These are phyloP conservation scores for Sarocladium brachiariae DNA, from an alignment of 2,329 filamentous ascomycete species.

Conservation along the genomic window DNA sequence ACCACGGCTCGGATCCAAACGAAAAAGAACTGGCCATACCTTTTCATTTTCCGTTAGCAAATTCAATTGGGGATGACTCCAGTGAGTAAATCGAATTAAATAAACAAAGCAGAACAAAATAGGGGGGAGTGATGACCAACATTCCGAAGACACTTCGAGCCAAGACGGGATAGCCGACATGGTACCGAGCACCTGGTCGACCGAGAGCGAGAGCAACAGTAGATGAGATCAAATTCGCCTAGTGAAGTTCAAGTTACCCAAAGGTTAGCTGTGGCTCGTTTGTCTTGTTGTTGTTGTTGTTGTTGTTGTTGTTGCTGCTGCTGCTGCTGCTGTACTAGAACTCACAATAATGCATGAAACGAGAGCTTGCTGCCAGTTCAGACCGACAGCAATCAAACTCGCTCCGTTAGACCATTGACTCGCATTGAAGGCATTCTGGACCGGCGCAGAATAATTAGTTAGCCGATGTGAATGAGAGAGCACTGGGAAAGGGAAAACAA, in stretches of 20 bases:
- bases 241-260: too few species aligned
- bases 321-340: too few species aligned
- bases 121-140: background rate
- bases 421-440: background rate
- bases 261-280: background rate
- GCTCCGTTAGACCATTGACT: background rate
- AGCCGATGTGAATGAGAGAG: background rate
- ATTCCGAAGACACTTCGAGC: background rate
- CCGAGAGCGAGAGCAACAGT: background rate
- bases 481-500: background rate
- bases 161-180: constrained; percentile 30
- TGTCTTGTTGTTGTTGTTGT: too few species aligned
- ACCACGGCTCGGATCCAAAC: background rate
- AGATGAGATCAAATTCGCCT: background rate
- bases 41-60: background rate
- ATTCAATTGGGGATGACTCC: too few species aligned
- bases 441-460: background rate
- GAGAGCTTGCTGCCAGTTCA: background rate
- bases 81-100: background rate
- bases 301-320: too few species aligned
- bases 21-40: background rate
- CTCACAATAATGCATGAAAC: background rate
- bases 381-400: background rate
- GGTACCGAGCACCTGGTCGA: constrained; percentile 34
- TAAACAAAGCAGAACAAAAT: too few species aligned